Conservation (phyloP, 2,329 filamentous ascomycete genomes). For the Exophiala phaeomuriformis region DNA sequence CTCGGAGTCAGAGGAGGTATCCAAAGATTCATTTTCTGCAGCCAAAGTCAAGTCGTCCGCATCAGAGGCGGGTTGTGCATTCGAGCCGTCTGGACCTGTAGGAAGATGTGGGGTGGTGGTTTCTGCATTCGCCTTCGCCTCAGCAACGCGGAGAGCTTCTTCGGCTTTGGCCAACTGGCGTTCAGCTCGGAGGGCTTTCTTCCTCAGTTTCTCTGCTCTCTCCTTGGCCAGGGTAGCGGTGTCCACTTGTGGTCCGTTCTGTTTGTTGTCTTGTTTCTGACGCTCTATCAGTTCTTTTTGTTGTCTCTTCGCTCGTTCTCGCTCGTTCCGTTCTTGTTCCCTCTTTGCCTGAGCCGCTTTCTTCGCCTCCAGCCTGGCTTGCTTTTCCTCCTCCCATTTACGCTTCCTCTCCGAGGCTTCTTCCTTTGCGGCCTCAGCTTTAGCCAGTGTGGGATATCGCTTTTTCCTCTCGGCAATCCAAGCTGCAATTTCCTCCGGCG, state of each 20-base stretch:
- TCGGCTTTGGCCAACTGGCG: slow-evolving; percentile 24
- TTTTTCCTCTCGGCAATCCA: slow-evolving; percentile 77
- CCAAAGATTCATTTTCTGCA: not conserved
- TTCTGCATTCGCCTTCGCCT: slow-evolving; percentile 1
- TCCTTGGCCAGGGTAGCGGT: slow-evolving; percentile 9
- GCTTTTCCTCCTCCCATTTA: slow-evolving; percentile 57
- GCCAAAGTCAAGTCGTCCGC: not conserved
- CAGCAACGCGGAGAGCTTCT: slow-evolving; percentile 12
- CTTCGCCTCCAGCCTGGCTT: slow-evolving; percentile 34
- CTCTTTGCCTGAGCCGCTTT: slow-evolving; percentile 32
- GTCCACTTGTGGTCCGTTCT: not conserved
- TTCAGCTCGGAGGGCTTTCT: slow-evolving; percentile 40
- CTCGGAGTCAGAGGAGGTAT: slow-evolving; percentile 5
- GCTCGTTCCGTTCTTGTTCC: slow-evolving; percentile 23
- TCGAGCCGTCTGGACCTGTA: too few species aligned
- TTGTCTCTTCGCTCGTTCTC: slow-evolving; percentile 9
- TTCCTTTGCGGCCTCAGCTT: slow-evolving; percentile 43
- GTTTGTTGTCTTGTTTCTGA: not conserved
- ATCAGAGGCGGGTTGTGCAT: not conserved
- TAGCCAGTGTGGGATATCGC: slow-evolving; percentile 70
- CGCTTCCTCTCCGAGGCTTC: slow-evolving; percentile 52
- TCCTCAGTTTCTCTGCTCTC: slow-evolving; percentile 36
- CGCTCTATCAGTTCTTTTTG: not conserved
- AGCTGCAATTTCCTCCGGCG: slow-evolving; percentile 60
- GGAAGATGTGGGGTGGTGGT: too few species aligned